phyloP scores from a whole-genome alignment of 2,329 filamentous ascomycete species.

The Sporothrix schenckii region DNA sequence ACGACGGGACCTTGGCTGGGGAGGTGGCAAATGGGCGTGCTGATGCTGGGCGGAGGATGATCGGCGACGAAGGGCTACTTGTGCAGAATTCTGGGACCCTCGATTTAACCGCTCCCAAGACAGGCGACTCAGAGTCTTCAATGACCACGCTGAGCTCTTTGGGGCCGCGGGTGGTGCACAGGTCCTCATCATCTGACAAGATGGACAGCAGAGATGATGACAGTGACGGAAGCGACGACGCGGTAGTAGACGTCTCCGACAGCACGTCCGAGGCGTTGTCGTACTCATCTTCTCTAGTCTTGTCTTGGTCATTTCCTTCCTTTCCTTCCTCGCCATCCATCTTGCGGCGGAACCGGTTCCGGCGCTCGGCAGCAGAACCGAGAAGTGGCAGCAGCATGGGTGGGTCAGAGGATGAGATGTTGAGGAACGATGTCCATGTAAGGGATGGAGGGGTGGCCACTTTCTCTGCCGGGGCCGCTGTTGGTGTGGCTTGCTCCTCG shows the following conservation, averaged over 20 bases:
- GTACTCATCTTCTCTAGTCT: slow-evolving; percentile 2
- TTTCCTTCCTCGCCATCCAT: background rate
- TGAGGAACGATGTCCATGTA: slow-evolving; percentile 22
- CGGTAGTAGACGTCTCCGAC: slow-evolving; percentile 16
- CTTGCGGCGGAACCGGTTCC: slow-evolving; percentile 21
- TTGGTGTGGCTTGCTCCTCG: slow-evolving; percentile 26
- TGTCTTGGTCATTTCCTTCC: background rate
- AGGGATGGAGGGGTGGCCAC: background rate
- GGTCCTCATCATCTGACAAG: background rate
- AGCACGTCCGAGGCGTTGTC: slow-evolving; percentile 6
- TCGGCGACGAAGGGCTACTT: background rate
- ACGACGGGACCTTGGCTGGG: slow-evolving; percentile 37
- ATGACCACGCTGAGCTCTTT: slow-evolving; percentile 17
- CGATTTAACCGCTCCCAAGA: background rate
- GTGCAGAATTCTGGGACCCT: background rate
- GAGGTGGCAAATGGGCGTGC: slow-evolving; percentile 33
- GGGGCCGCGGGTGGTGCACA: background rate
- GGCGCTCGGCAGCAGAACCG: slow-evolving; percentile 17
- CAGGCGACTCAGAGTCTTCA: slow-evolving; percentile 12
- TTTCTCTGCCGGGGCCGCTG: slow-evolving; percentile 4
- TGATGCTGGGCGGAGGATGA: slow-evolving; percentile 22
- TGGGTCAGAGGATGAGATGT: background rate
- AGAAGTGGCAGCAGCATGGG: slow-evolving; percentile 22
- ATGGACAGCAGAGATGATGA: slow-evolving; percentile 14
- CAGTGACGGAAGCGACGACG: slow-evolving; percentile 21